Evolutionary conservation across 2,329 filamentous ascomycete species (phyloP), one percentile per base, ranked within the genome.

Genomic region (Penicillium crustosum): DNA sequence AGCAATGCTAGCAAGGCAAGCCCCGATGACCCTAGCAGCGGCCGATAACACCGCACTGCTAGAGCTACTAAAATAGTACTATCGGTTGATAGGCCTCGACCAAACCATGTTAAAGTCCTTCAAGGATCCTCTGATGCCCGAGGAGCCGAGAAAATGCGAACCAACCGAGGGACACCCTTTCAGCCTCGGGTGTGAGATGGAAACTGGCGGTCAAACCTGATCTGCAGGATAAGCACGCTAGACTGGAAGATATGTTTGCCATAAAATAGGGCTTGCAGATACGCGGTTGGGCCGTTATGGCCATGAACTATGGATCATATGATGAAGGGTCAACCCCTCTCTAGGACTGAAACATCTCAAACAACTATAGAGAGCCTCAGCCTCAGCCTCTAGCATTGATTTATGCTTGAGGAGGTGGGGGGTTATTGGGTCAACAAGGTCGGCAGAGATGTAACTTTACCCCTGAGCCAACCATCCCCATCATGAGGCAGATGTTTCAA

Each of bases 391-490:
- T 36, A 44, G 45, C 4, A 10, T 47, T 25, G 2, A 13, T 39
- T 8, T 39, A 17, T 15, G 6, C n/a, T n/a, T 43, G 47, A 25
- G 19, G 31, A 17, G 19, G 25, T 19, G 27, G 19, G 19, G n/a
- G 8, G 17, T 38, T 45, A 39, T 17, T 25, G 21, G 41, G 41
- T 35, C 17, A 29, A 44, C 13, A 6, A 7, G 13, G 31, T 41
- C 19, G 25, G 9, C 12, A 15, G 31, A 29, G n/a, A 35, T 10
- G 9, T 7, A 53, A 53, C 41, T 41, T 56, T 29, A 17, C 41
- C 41, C 15, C 47, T 31, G 25, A 53, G 15, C 48, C 54, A 53
- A 56, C 49, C 48, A 52, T 27, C 25, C 9, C 15, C 6, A 6
- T 9, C 10, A 13, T 12, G 36, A 29, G 13, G 25, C 33, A 43